Base-by-base conservation (phyloP, 495 filamentous ascomycete species). In the Hypoxylon perforatum region DNA sequence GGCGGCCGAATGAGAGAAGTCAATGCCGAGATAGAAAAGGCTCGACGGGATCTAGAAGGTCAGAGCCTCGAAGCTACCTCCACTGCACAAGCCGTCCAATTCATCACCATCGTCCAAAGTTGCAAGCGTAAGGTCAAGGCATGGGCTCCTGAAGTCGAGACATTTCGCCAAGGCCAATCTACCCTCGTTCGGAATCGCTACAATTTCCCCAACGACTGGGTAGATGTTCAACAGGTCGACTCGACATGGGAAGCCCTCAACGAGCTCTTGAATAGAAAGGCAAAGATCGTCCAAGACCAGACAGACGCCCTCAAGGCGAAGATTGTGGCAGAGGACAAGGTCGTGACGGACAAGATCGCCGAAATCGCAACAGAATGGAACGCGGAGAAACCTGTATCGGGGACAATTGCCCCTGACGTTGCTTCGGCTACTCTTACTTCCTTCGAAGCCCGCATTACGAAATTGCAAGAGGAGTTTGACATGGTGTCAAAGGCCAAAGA, bases 401-500 rank as follows among this genome's bases (percentile, higher is more conserved):
- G 95, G 15, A 95, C 89, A 12, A 94, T 97, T 67, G 88, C 91
- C 12, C 95, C 96, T 0, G 90, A 93, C 14, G 88, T 92, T 61
- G 95, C 95, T 10, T 93, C 90, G 35, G 84, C 85, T 14, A 93
- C 89, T 4, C 85, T 99, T 30, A 82, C 81, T 56, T 87, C 86
- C 21, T 98, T 98, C 71, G 92, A 97, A 71, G 80, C 82, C 10
- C 87, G 90, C 39, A 90, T 99, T 53, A 92, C 91, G 28, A 84
- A 86, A 60, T 85, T 99, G 15, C 90, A 91, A 60, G 88, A 88
- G 15, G 92, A 99, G 67, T 92, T 89, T 46, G 90, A 94, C 56
- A 97, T 97, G 92, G 93, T 99, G 9, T 89, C 91, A 14, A 96
- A 92, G 74, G 95, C 96, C 4, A 97, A 97, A 73, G 95, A 99